Percentiles rank a stretch among this genome's conserved stretches.
These are phyloP conservation scores for Trypanosoma brucei DNA, from an alignment of 208 protist species.

Conservation along the genomic window DNA sequence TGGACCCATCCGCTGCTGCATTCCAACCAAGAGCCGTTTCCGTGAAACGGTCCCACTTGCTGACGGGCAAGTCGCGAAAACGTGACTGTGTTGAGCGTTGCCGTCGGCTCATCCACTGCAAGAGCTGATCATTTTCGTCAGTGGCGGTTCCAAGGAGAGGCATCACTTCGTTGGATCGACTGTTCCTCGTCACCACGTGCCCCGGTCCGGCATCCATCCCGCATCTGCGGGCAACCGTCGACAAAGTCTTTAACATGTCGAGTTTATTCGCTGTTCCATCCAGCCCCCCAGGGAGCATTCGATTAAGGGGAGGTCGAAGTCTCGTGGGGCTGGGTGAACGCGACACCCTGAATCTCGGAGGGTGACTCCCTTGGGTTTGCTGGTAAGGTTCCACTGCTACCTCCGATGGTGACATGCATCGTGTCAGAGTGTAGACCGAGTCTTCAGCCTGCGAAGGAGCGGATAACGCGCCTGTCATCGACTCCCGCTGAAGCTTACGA, in stretches of 20 bases:
- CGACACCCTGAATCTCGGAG: background rate
- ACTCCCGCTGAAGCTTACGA: slow-evolving; percentile 12
- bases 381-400: background rate
- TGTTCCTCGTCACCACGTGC: background rate
- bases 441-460: background rate
- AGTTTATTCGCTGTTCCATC: background rate
- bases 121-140: slow-evolving; percentile 1
- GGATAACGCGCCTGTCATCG: slow-evolving; percentile 15
- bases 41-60: slow-evolving; percentile 13
- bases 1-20: slow-evolving; percentile 8
- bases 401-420: background rate
- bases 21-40: slow-evolving; percentile 18
- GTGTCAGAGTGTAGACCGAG: background rate
- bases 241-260: background rate
- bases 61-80: slow-evolving; percentile 18
- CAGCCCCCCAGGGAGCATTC: too few relatives aligned
- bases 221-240: background rate
- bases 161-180: slow-evolving; percentile 1
- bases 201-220: background rate
- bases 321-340: background rate
- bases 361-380: background rate
- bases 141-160: slow-evolving; percentile 4
- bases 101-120: slow-evolving; percentile 12
- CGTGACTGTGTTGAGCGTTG: background rate
- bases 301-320: background rate